Conservation (phyloP, 192 early-diverging fungal species). For the Linnemannia zychae region DNA sequence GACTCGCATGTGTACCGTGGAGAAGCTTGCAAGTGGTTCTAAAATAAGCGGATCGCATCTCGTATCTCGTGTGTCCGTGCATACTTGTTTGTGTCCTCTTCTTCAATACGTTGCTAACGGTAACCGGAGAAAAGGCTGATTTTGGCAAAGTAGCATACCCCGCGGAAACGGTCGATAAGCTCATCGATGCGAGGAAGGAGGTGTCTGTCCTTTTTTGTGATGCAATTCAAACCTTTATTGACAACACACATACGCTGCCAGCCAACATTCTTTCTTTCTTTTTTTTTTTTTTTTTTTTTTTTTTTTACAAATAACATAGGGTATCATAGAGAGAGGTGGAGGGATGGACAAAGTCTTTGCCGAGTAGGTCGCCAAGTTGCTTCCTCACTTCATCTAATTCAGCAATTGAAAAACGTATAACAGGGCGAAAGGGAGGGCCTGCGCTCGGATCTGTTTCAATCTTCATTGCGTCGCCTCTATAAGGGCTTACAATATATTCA, state of each 20-base stretch:
- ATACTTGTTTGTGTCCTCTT: not conserved
- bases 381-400: not conserved
- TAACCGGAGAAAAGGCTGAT: constrained; percentile 59
- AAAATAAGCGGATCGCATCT: too few relatives aligned
- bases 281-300: constrained; percentile 67
- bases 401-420: not conserved
- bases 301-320: constrained; percentile 63
- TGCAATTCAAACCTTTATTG: constrained; percentile 65
- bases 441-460: not conserved
- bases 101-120: constrained; percentile 46
- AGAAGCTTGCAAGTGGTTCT: too few relatives aligned
- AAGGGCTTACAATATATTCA: too few relatives aligned
- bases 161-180: constrained; percentile 49
- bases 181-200: constrained; percentile 66
- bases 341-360: constrained; percentile 54
- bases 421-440: not conserved
- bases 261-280: too few relatives aligned
- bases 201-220: constrained; percentile 61
- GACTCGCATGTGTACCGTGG: too few relatives aligned
- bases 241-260: constrained; percentile 40
- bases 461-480: not conserved
- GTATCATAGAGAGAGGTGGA: constrained; percentile 49
- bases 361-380: not conserved
- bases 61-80: too few relatives aligned
- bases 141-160: constrained; percentile 50